Evolutionary conservation across 129 eudicot species (phyloP).

Genomic region (Ambrosia artemisiifolia): DNA sequence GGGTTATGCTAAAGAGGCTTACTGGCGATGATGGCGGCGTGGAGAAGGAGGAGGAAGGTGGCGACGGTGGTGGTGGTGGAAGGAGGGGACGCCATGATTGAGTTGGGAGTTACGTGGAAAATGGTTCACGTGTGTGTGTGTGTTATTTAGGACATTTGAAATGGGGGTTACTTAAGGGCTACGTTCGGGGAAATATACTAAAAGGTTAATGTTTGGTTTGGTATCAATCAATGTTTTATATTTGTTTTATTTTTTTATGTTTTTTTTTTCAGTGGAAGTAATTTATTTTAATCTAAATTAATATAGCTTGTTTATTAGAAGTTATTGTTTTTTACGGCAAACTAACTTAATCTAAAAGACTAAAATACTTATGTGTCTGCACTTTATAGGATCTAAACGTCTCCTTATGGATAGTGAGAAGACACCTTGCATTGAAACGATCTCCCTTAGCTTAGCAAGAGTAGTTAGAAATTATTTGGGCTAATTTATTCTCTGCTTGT

Average conservation of each 20-base stretch:
- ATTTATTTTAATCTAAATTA: background rate
- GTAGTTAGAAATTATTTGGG: background rate
- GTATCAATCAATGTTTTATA: background rate
- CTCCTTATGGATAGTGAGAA: too few species aligned
- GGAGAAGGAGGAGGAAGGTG: conserved; percentile 19
- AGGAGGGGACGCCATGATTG: conserved; percentile 32
- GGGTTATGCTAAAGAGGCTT: conserved; percentile 15
- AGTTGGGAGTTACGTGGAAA: conserved; percentile 6
- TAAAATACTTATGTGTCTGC: too few species aligned
- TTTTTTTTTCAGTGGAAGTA: background rate
- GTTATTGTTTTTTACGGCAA: too few species aligned
- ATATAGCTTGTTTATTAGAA: background rate
- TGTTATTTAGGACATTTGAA: conserved; percentile 30
- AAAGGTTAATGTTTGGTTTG: conserved; percentile 12
- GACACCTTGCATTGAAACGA: too few species aligned
- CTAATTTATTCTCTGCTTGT: background rate
- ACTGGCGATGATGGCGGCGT: conserved; percentile 29
- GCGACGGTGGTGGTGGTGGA: conserved; percentile 14
- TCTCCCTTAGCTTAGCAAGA: too few species aligned
- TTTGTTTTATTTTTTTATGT: background rate
- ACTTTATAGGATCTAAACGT: too few species aligned
- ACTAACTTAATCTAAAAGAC: too few species aligned
- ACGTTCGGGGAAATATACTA: conserved; percentile 24
- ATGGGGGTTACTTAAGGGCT: conserved; percentile 30
- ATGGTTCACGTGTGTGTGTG: conserved; percentile 26